phyloP scores from a whole-genome alignment of 805 yeast genomes.

The Yarrowia sp. region DNA sequence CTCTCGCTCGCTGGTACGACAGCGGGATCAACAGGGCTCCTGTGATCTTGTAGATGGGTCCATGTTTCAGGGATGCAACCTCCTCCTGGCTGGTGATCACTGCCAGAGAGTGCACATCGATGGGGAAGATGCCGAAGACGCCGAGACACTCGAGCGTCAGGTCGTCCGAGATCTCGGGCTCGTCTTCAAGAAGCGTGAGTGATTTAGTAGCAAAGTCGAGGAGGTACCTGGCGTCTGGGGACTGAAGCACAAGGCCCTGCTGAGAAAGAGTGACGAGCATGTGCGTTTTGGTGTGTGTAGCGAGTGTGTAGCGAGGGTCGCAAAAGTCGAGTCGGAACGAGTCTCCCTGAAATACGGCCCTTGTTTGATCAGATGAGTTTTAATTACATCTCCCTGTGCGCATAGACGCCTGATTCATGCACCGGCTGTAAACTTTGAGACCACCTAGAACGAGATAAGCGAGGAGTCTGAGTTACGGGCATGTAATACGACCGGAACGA shows the following conservation, averaged over 20 bases:
- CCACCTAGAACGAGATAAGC: conserved; percentile 22
- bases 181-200: neutral
- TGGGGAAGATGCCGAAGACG: conserved; percentile 12
- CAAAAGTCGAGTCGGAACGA: neutral
- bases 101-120: conserved; percentile 11
- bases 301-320: neutral
- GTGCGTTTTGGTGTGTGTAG: neutral
- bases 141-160: neutral
- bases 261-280: neutral
- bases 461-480: neutral
- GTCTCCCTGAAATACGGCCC: too few relatives aligned
- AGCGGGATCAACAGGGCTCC: conserved; percentile 1
- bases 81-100: conserved; percentile 6
- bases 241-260: conserved; percentile 7
- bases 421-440: neutral
- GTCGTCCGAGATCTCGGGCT: neutral
- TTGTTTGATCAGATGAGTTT: conserved; percentile 17
- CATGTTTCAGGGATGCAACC: neutral
- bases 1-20: neutral
- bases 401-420: neutral
- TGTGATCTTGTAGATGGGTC: conserved; percentile 2
- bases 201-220: conserved; percentile 1
- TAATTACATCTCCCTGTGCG: conserved; percentile 24
- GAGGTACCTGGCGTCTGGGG: neutral
- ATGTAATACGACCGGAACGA: neutral